Conservation (phyloP, 2,329 filamentous ascomycete genomes). For the Pseudodiploospora longispora region DNA sequence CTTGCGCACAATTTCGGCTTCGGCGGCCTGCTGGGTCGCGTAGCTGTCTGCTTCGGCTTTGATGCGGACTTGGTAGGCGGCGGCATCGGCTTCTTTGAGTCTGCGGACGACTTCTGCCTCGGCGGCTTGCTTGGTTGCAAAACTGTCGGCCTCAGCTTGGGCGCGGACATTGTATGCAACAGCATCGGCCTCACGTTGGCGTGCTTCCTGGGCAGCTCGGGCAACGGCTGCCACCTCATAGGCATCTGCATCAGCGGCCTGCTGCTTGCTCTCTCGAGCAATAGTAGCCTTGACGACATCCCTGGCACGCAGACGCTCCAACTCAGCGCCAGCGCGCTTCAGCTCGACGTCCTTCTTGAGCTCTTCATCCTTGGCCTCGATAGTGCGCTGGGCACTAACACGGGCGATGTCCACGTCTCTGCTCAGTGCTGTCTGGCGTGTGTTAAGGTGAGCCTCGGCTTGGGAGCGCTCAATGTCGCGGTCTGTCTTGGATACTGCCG, state of each 20-base stretch:
- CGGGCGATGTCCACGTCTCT: slow-evolving; percentile 68
- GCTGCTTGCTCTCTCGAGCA: slow-evolving; percentile 56
- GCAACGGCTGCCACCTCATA: slow-evolving; percentile 60
- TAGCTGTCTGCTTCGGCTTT: slow-evolving; percentile 34
- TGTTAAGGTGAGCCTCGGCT: slow-evolving; percentile 69
- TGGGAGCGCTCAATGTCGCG: slow-evolving; percentile 72
- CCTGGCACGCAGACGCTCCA: slow-evolving; percentile 68
- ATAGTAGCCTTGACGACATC: slow-evolving; percentile 75
- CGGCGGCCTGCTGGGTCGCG: slow-evolving; percentile 40
- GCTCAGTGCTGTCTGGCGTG: slow-evolving; percentile 62
- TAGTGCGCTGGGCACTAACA: slow-evolving; percentile 63
- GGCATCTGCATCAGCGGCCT: slow-evolving; percentile 57
- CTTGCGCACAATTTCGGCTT: slow-evolving; percentile 50
- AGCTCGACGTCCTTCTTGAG: slow-evolving; percentile 70
- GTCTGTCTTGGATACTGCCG: slow-evolving; percentile 76
- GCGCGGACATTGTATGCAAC: slow-evolving; percentile 37
- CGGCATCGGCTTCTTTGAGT: slow-evolving; percentile 61
- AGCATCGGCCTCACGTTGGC: slow-evolving; percentile 45
- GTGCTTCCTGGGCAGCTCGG: slow-evolving; percentile 43
- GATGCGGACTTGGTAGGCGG: slow-evolving; percentile 32
- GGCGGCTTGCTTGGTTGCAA: slow-evolving; percentile 22
- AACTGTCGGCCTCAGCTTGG: slow-evolving; percentile 34
- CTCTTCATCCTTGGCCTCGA: slow-evolving; percentile 71
- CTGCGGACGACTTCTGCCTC: slow-evolving; percentile 52
- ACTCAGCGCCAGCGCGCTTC: slow-evolving; percentile 69